These are phyloP conservation scores for Kluyveromyces wickerhamii DNA, from an alignment of 805 yeast species.

Conservation along the genomic window DNA sequence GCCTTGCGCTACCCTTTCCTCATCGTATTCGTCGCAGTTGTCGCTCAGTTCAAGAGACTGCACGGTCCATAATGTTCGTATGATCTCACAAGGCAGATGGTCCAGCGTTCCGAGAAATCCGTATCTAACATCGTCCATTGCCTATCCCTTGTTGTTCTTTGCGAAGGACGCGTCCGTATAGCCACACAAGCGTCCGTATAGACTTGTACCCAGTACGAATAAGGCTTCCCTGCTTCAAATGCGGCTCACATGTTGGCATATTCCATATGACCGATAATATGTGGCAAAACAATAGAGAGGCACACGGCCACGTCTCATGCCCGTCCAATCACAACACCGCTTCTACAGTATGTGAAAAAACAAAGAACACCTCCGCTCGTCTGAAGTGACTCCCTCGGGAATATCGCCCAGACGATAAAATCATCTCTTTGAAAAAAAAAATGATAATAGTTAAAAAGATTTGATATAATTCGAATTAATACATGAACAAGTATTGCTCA, in stretches of 20 bases:
- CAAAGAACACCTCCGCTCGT: background rate
- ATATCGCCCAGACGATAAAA: conserved; percentile 3
- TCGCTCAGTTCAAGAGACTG: conserved; percentile 29
- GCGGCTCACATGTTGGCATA: too few species aligned
- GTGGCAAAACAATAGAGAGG: too few species aligned
- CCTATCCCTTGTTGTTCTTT: too few species aligned
- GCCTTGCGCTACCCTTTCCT: conserved; percentile 13
- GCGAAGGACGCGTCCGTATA: too few species aligned
- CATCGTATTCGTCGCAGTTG: conserved; percentile 12
- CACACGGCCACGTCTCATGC: conserved; percentile 1
- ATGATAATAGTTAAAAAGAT: background rate
- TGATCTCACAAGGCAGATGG: conserved; percentile 37
- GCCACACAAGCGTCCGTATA: too few species aligned
- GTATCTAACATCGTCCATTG: conserved; percentile 30
- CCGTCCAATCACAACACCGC: background rate
- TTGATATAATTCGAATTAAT: background rate
- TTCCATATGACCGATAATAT: too few species aligned
- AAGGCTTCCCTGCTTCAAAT: too few species aligned
- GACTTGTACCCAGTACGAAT: too few species aligned
- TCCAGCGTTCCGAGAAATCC: conserved; percentile 34
- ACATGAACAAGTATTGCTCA: background rate
- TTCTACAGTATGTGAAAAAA: background rate
- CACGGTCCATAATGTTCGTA: conserved; percentile 35
- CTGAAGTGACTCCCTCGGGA: background rate
- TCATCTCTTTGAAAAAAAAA: conserved; percentile 1